Evolutionary conservation across 1,284 basidiomycete species (phyloP), one percentile per base, ranked within the genome.

Genomic region (Sporisorium scitamineum): DNA sequence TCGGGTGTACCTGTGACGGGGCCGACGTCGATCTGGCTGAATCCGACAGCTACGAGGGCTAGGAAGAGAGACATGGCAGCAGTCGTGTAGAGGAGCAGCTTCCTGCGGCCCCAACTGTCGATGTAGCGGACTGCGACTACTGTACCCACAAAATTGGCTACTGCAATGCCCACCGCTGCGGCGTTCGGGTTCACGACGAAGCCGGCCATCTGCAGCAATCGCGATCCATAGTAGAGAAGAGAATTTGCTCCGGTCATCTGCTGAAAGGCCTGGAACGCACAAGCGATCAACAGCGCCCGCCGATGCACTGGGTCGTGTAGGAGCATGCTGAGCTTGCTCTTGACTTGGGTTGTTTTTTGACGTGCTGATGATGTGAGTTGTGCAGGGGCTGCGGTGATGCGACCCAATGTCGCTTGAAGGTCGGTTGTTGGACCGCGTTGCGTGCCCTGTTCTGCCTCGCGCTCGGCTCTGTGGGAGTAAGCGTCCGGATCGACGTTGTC

Each of bases 141-240:
- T 4, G 81, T 83, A 5, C 81, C 81, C 1, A 68, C 42, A 34
- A 77, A 79, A 63, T 83, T 83, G 52, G 80, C 77, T 0, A 82
- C 31, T 0, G 81, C 80, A 18, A 83, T 78, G 1, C 69, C 65
- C 1, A 80, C 60, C 5, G 80, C 79, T 13, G 79, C 76, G 11
- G 69, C 66, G 27, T 80, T 82, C 4, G 81, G 81, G 47, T 83
- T 83, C 13, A 64, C 54, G 4, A 56, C 55, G 50, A 83, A 83
- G 4, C 80, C 80, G 34, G 77, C 77, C 71, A 80, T 80, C 41
- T 71, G 61, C 29, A 83, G 59, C 22, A 83, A 55, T 3, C 75
- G 69, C 5, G 69, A 61, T 7, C 54, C 61, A 41, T 71, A 83
- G 57, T 83, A 83, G 62, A 79, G 69, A 22, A 80, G 57, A 14